phyloP scores from a whole-genome alignment of 768 basidiomycete species.

The Lentinus tigrinus region DNA sequence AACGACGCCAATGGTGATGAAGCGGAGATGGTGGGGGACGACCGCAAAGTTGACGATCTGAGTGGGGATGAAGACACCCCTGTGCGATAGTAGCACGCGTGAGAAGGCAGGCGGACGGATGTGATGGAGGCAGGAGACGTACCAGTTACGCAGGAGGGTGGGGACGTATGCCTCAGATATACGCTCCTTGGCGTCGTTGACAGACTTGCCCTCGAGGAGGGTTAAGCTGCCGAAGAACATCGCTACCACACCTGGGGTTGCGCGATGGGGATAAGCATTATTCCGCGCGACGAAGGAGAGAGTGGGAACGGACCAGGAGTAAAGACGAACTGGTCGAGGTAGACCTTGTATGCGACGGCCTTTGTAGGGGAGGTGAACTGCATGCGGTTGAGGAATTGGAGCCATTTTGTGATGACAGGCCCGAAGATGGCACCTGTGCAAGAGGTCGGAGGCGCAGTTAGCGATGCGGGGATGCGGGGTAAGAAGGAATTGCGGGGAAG shows the following conservation, averaged over 20 bases:
- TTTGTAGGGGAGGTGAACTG: slow-evolving; percentile 61
- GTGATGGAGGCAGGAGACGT: slow-evolving; percentile 12
- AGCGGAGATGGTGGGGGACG: slow-evolving; percentile 74
- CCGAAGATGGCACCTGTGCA: slow-evolving; percentile 77
- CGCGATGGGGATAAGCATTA: background rate
- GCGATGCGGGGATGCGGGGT: background rate
- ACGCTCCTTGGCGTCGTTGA: slow-evolving; percentile 47
- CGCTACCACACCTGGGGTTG: slow-evolving; percentile 39
- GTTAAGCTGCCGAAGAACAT: slow-evolving; percentile 78
- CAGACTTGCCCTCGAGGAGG: slow-evolving; percentile 71
- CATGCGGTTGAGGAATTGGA: slow-evolving; percentile 66
- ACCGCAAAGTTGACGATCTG: slow-evolving; percentile 79
- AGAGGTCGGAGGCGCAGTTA: background rate
- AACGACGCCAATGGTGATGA: slow-evolving; percentile 72
- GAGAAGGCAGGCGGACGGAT: background rate
- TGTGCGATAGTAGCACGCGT: slow-evolving; percentile 23
- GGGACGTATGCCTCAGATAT: slow-evolving; percentile 61
- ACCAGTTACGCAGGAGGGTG: slow-evolving; percentile 79
- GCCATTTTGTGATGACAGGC: slow-evolving; percentile 83
- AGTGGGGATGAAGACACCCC: slow-evolving; percentile 74
- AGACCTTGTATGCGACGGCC: slow-evolving; percentile 65
- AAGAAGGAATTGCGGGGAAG: background rate
- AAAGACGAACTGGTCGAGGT: slow-evolving; percentile 76
- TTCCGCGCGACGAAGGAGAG: too few relatives aligned
- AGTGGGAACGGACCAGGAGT: slow-evolving; percentile 57